Conservation (phyloP, 140 eudicot species). For the Bidens hawaiensis region DNA sequence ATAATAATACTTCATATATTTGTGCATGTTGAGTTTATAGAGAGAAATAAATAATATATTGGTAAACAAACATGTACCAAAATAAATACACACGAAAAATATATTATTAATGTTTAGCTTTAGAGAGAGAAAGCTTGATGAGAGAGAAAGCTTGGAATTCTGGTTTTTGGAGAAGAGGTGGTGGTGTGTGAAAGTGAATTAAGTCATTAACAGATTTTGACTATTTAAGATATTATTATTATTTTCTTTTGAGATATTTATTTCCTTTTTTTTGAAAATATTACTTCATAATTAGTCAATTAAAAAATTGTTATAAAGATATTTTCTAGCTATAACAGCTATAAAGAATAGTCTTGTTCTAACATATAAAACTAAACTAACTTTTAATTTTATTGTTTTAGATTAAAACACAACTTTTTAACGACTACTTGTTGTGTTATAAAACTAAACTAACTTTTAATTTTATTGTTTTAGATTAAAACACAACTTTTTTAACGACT, state of each 20-base stretch:
- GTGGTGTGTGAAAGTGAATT: background rate
- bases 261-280: background rate
- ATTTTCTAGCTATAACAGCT: too few species aligned
- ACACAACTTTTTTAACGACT: too few species aligned
- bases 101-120: background rate
- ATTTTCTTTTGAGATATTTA: background rate
- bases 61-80: constrained; percentile 30
- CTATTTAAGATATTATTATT: too few species aligned
- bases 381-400: too few species aligned
- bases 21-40: constrained; percentile 36
- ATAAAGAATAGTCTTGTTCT: too few species aligned
- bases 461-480: too few species aligned
- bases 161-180: background rate
- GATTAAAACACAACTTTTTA: too few species aligned
- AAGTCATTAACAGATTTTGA: constrained; percentile 17
- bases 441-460: too few species aligned
- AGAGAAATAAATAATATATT: constrained; percentile 16
- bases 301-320: background rate
- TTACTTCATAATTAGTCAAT: too few species aligned
- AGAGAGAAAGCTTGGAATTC: background rate
- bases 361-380: too few species aligned
- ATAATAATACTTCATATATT: background rate
- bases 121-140: constrained; percentile 15
- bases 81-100: constrained; percentile 27
- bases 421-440: too few species aligned